Conservation (phyloP, 768 basidiomycete species). For the Lentinula lateritia region DNA sequence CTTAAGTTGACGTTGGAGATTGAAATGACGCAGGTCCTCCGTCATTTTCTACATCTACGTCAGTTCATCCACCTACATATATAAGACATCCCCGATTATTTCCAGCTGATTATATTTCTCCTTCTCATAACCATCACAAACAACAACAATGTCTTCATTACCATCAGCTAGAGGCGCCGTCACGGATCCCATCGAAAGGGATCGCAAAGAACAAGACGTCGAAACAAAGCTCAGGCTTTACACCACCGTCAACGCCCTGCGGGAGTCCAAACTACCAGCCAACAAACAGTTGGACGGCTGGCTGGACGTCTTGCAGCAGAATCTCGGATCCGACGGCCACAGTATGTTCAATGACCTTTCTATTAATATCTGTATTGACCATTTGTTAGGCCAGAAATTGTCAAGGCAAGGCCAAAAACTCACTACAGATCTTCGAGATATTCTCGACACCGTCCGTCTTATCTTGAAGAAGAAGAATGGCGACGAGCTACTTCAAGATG, state of each 20-base stretch:
- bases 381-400: constrained; percentile 56
- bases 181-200: constrained; percentile 58
- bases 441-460: constrained; percentile 66
- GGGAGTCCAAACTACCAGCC: constrained; percentile 71
- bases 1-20: not conserved
- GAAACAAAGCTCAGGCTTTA: constrained; percentile 82
- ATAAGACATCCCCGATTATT: not conserved
- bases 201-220: constrained; percentile 63
- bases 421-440: constrained; percentile 70
- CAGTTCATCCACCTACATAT: constrained; percentile 11
- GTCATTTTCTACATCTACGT: not conserved
- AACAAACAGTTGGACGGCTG: constrained; percentile 76
- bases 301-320: constrained; percentile 27
- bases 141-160: not conserved
- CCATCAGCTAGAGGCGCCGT: constrained; percentile 43
- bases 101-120: not conserved
- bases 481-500: constrained; percentile 90
- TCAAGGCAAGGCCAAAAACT: constrained; percentile 75
- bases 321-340: constrained; percentile 2
- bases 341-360: not conserved
- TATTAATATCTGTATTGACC: constrained; percentile 35
- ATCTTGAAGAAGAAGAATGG: constrained; percentile 82
- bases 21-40: not conserved
- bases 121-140: too few relatives aligned
- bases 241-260: constrained; percentile 76